Evolutionary conservation across 2,329 filamentous ascomycete species (phyloP).

Genomic region (Fusarium solani-melongenae): DNA sequence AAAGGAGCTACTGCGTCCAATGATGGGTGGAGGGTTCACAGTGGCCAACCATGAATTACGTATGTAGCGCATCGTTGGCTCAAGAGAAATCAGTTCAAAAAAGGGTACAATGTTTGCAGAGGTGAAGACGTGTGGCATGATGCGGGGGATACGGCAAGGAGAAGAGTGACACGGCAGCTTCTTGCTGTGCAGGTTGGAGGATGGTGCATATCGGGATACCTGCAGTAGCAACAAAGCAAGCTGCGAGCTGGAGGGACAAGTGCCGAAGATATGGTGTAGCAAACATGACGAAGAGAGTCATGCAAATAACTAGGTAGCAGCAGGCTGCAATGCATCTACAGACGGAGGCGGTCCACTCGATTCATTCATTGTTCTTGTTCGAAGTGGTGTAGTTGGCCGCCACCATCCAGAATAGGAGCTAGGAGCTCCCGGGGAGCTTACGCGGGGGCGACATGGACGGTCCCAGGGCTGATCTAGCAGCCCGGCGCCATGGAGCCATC

Average conservation of each 20-base stretch:
- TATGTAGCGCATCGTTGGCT: not conserved
- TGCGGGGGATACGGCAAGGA: not conserved
- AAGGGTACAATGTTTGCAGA: not conserved
- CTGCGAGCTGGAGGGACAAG: not conserved
- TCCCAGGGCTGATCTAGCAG: not conserved
- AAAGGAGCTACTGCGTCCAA: slow-evolving; percentile 32
- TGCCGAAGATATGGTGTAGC: not conserved
- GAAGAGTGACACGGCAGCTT: not conserved
- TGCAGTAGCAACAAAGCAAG: not conserved
- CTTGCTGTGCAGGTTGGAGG: not conserved
- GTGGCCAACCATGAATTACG: not conserved
- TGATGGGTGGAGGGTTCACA: slow-evolving; percentile 4
- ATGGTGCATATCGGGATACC: not conserved
- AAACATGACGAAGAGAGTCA: not conserved
- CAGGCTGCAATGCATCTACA: not conserved
- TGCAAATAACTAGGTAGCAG: not conserved
- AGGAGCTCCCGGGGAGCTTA: not conserved
- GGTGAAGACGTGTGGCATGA: not conserved
- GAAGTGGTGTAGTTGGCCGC: slow-evolving; percentile 4
- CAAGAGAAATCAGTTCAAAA: slow-evolving; percentile 16
- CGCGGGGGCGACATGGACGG: not conserved
- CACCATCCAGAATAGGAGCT: slow-evolving; percentile 11
- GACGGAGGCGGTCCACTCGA: not conserved
- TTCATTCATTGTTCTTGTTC: not conserved
- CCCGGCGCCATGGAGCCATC: not conserved